Percentiles rank a stretch among this genome's conserved stretches.
Conservation (phyloP, 192 early-diverging fungal genomes). For the Geranomyces variabilis region DNA sequence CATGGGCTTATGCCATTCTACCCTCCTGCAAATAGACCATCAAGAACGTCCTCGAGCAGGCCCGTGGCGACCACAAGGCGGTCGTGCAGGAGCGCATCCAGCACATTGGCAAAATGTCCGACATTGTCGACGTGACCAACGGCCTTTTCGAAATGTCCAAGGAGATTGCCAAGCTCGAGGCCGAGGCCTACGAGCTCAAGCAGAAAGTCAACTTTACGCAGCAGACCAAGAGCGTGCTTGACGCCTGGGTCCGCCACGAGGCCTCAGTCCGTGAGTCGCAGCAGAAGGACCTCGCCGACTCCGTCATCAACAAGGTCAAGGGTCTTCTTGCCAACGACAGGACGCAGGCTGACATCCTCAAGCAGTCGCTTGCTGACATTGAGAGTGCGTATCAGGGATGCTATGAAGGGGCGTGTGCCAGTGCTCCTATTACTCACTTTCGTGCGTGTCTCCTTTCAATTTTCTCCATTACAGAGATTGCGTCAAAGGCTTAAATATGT, state of each 20-base stretch:
- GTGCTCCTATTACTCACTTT: too few relatives aligned
- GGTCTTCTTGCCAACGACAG: constrained; percentile 70
- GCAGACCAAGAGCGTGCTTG: constrained; percentile 87
- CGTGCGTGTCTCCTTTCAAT: too few relatives aligned
- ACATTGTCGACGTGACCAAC: constrained; percentile 93
- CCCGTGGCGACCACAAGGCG: constrained; percentile 88
- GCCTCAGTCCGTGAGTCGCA: constrained; percentile 87
- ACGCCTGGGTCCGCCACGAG: constrained; percentile 98
- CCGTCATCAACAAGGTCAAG: constrained; percentile 83
- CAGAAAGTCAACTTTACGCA: constrained; percentile 78
- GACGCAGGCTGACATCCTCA: constrained; percentile 31
- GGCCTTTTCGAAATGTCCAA: constrained; percentile 91
- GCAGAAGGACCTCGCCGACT: constrained; percentile 83
- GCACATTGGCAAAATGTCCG: constrained; percentile 88
- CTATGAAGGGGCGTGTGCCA: too few relatives aligned
- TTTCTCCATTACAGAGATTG: too few relatives aligned
- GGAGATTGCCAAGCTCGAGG: constrained; percentile 92
- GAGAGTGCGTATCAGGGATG: constrained; percentile 23
- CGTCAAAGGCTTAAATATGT: too few relatives aligned
- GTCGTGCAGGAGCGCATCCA: constrained; percentile 89
- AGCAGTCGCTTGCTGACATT: constrained; percentile 24
- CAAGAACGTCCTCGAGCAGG: constrained; percentile 76
- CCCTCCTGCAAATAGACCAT: constrained; percentile 62
- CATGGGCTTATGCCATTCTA: too few relatives aligned
- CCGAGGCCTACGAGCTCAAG: constrained; percentile 93